Evolutionary conservation across 1,284 basidiomycete genomes (phyloP).

Genomic region (Microbotryum scabiosae): DNA sequence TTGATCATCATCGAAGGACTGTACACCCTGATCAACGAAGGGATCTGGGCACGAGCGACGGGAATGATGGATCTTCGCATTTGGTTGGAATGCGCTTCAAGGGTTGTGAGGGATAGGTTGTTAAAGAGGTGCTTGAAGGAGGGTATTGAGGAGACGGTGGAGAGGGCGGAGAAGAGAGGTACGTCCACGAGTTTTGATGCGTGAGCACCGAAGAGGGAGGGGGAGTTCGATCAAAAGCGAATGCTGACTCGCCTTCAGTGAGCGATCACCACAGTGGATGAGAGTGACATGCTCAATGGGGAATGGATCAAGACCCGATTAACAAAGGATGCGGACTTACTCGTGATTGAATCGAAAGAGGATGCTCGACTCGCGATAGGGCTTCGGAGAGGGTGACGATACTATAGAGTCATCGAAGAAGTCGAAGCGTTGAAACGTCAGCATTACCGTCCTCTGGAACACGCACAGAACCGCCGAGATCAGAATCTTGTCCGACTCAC

Average conservation of each 20-base stretch:
- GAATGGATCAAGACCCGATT: slow-evolving; percentile 12
- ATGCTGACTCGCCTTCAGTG: no score
- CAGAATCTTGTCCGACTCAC: slow-evolving; percentile 13
- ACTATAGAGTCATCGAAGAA: slow-evolving; percentile 5
- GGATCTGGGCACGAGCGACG: slow-evolving; percentile 64
- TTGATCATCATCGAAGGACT: slow-evolving; percentile 77
- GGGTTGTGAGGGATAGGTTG: slow-evolving; percentile 56
- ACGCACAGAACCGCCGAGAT: background rate
- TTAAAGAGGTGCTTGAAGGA: slow-evolving; percentile 64
- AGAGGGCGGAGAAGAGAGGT: slow-evolving; percentile 62
- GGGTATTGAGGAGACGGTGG: slow-evolving; percentile 58
- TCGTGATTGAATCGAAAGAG: no score
- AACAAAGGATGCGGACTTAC: no score
- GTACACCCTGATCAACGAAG: slow-evolving; percentile 62
- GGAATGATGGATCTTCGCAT: slow-evolving; percentile 65
- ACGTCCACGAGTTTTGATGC: slow-evolving; percentile 52
- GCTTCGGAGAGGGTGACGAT: slow-evolving; percentile 32
- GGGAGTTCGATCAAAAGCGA: no score
- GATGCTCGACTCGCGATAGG: slow-evolving; percentile 3
- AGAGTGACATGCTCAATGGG: slow-evolving; percentile 30
- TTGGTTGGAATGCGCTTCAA: slow-evolving; percentile 58
- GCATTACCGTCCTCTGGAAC: background rate
- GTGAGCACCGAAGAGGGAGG: background rate
- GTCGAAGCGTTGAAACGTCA: no score
- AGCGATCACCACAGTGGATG: slow-evolving; percentile 15